Evolutionary conservation across 208 protist species (phyloP), one percentile per base, ranked within the genome.

Genomic region (Polymyxa betae): DNA sequence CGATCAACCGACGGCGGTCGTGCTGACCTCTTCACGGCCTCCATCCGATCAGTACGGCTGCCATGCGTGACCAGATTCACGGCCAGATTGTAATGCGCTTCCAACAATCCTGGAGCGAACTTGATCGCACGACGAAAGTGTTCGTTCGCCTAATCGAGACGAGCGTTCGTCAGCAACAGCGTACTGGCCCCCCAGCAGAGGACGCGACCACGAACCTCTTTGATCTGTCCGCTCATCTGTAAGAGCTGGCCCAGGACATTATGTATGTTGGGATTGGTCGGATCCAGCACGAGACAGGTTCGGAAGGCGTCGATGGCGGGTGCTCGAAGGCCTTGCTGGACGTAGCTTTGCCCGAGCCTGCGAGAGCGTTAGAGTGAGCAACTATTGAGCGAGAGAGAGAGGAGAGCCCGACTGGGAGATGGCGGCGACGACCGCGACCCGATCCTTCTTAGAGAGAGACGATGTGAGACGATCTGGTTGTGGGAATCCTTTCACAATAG

Each of bases 81-180:
- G 16, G 72, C 72, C 72, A 82, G 72, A n/a, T 82, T 82, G n/a
- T 82, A 82, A 35, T 82, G 72, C n/a, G 72, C 72, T n/a, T 82
- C 72, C 12, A 82, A 43, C n/a, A 82, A n/a, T 20, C 72, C 72
- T 12, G 72, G 72, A 35, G 72, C 72, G n/a, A 45, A 82, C n/a
- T 82, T 82, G n/a, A 82, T 82, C 72, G 72, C 72, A 5, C 5
- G 12, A 82, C 72, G 72, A 43, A 82, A 82, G 12, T 35, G 35
- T 35, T 82, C 40, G n/a, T 82, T 82, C n/a, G 72, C 72, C 72
- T 35, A 35, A 20, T 12, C 72, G 16, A 82, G 72, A 43, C 12
- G 5, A 60, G 24, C n/a, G n/a, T n/a, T n/a, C n/a, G n/a, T n/a
- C n/a, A 60, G 24, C 5, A 60, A 60, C 24, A 60, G 49, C 49